A percentile compares a stretch with the other conserved stretches of the same genome.
These are phyloP conservation scores for Withania somnifera DNA, from an alignment of 305 asterid species.

Conservation along the genomic window DNA sequence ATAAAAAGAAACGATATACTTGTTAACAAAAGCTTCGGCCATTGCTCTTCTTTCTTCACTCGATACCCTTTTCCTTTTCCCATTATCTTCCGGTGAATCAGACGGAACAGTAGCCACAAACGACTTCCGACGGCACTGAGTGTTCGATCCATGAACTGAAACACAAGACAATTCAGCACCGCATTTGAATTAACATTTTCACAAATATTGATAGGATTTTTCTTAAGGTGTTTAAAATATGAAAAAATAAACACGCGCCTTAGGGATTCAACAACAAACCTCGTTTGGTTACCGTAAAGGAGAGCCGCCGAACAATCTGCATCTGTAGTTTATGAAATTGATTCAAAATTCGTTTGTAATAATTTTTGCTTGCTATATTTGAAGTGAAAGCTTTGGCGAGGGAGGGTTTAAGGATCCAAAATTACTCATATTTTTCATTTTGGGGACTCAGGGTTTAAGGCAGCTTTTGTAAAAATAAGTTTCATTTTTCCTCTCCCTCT, in stretches of 20 bases:
- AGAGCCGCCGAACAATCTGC: constrained; percentile 2
- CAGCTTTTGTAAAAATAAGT: not conserved
- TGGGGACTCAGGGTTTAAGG: constrained; percentile 1
- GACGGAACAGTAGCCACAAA: constrained; percentile 6
- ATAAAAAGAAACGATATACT: not conserved
- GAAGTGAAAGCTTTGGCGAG: not conserved
- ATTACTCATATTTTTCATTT: not conserved
- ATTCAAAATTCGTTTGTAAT: not conserved
- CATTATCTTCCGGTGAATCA: not conserved
- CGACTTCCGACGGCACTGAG: not conserved
- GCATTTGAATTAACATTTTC: not conserved
- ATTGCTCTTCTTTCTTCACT: constrained; percentile 15
- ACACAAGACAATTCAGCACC: not conserved
- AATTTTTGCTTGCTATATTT: not conserved
- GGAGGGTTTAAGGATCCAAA: not conserved
- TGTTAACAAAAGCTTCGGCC: constrained; percentile 17
- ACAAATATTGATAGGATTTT: not conserved
- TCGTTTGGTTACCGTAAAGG: not conserved
- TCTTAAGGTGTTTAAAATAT: no score
- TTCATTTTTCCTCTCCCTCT: not conserved
- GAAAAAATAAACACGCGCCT: no score
- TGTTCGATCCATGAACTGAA: not conserved
- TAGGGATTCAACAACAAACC: no score
- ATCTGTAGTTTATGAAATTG: not conserved
- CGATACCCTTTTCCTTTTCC: constrained; percentile 5